Conservation (phyloP, 164 flowering plant species). For the Aristolochia contorta region DNA sequence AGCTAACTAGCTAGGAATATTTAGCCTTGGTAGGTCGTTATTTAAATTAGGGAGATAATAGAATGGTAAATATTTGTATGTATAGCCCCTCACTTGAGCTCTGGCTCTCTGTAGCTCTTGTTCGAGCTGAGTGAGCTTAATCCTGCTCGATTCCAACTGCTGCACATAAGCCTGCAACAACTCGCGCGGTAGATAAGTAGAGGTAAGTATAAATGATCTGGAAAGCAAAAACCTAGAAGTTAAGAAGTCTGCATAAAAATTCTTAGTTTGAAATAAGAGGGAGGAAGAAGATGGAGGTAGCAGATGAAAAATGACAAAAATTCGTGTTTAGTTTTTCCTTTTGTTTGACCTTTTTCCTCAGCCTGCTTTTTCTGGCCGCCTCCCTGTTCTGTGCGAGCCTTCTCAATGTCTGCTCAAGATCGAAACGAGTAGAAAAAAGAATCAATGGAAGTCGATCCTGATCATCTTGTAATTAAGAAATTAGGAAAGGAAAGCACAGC, state of each 20-base stretch:
- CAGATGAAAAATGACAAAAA: neutral
- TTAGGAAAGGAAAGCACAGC: neutral
- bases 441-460: neutral
- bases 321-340: neutral
- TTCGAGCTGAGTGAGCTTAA: slow-evolving; percentile 83
- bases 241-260: neutral
- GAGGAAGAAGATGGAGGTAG: neutral
- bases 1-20: neutral
- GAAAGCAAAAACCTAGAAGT: no score
- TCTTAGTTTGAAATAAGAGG: neutral
- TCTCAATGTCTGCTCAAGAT: slow-evolving; percentile 62
- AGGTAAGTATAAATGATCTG: neutral
- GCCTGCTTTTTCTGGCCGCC: slow-evolving; percentile 99
- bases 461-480: neutral
- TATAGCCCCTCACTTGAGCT: slow-evolving; percentile 45
- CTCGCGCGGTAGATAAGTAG: neutral
- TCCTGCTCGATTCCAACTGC: slow-evolving; percentile 90
- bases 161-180: slow-evolving; percentile 89
- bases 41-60: no score
- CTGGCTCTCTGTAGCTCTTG: slow-evolving; percentile 93
- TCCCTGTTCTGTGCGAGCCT: slow-evolving; percentile 99
- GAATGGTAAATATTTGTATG: no score
- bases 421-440: neutral
- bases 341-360: slow-evolving; percentile 72
- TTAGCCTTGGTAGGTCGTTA: no score